Base-by-base conservation (phyloP, 73 alveolate genomes). In the Symbiodinium pilosum region DNA sequence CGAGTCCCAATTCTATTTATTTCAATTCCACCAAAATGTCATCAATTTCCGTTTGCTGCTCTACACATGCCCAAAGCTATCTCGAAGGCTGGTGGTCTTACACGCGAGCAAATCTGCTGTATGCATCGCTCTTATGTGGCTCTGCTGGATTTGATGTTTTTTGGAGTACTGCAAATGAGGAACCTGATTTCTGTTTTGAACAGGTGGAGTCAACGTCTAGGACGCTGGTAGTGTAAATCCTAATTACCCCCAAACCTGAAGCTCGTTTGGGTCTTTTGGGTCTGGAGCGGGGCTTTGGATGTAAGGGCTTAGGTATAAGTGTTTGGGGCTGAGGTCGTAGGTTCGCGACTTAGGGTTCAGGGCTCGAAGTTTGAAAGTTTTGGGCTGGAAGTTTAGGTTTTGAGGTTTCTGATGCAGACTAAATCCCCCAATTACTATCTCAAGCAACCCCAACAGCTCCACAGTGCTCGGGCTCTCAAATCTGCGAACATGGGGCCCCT, bases 101-200 rank as follows among this genome's bases (percentile, higher is more conserved):
- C 88, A 91, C 97, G n/a, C 97, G 97, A 7, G 87, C 77, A 36
- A 91, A 91, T n/a, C 97, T 91, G 28, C 97, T 91, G 18, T 91
- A 91, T 36, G 97, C 97, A 11, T 91, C 97, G 14, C 97, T 91
- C 39, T 38, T 91, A 41, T 91, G 97, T 43, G 26, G 30, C 77
- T 71, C 36, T 75, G 87, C 85, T 83, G 36, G n/a, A n/a, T n/a
- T n/a, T n/a, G n/a, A n/a, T n/a, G n/a, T n/a, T n/a, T n/a, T n/a
- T n/a, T n/a, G n/a, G n/a, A n/a, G n/a, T n/a, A n/a, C n/a, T n/a
- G n/a, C n/a, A n/a, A n/a, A n/a, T n/a, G n/a, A 30, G 28, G 21
- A 34, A 20, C 21, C 41, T 42, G 4, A 24, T 14, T 30, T 24
- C 91, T 2, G 38, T 64, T 18, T 20, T 20, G 26, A 30, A 43